Percentiles rank a stretch among this genome's conserved stretches.
These are phyloP conservation scores for Cupressus sempervirens DNA, from an alignment of 75 land plant genomes.

Conservation along the genomic window DNA sequence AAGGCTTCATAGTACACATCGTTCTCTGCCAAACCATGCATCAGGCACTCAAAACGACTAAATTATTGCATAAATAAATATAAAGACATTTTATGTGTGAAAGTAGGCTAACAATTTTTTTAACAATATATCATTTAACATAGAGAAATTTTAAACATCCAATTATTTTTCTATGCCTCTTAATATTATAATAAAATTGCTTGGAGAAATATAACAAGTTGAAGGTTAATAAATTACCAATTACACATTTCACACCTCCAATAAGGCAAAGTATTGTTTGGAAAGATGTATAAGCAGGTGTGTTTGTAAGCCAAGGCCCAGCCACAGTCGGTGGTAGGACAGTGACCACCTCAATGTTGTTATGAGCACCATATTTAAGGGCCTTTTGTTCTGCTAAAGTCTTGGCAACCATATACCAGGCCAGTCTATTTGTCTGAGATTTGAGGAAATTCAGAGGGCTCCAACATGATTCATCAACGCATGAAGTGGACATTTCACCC, in stretches of 20 bases:
- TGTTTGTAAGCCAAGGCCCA: background rate
- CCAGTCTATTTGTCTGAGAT: background rate
- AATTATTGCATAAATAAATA: too few relatives aligned
- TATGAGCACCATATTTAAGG: constrained; percentile 16
- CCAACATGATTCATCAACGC: constrained; percentile 32
- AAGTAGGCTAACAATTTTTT: too few relatives aligned
- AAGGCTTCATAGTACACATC: too few relatives aligned
- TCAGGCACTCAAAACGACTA: background rate
- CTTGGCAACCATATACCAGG: constrained; percentile 20
- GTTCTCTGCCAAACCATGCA: too few relatives aligned
- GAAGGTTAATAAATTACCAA: too few relatives aligned
- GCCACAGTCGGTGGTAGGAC: constrained; percentile 3
- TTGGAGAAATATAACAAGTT: background rate
- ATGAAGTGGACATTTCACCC: background rate
- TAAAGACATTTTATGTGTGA: too few relatives aligned
- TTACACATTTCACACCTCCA: background rate
- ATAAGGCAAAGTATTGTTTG: background rate
- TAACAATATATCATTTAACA: too few relatives aligned
- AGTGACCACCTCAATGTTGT: constrained; percentile 26
- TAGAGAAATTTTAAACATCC: background rate
- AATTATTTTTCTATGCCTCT: too few relatives aligned
- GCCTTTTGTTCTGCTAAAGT: constrained; percentile 33
- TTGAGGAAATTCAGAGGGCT: constrained; percentile 26
- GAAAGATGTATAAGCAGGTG: background rate
- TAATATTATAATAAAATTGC: background rate